Percentiles rank a stretch among this genome's conserved stretches.
phyloP scores from a whole-genome alignment of 306 rosid species.

The Inga leiocalycina region DNA sequence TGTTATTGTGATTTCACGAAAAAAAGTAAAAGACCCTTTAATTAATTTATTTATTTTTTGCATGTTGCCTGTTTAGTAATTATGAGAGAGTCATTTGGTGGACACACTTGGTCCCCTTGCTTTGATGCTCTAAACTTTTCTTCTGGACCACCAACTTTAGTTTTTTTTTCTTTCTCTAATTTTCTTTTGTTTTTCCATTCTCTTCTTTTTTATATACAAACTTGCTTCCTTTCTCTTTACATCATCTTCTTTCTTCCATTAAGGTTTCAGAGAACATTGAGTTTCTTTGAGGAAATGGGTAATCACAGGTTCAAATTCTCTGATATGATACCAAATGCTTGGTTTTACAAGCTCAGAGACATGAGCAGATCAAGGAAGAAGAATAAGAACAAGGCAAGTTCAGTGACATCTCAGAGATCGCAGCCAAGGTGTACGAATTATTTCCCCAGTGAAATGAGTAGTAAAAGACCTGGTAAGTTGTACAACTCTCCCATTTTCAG shows the following conservation, averaged over 20 bases:
- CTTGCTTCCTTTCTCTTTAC: slow-evolving; percentile 25
- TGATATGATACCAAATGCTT: slow-evolving; percentile 95
- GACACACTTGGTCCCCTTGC: slow-evolving; percentile 52
- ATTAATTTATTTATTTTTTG: background rate
- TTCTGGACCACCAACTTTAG: slow-evolving; percentile 42
- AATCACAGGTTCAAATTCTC: slow-evolving; percentile 81
- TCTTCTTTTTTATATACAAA: slow-evolving; percentile 20
- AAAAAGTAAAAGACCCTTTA: slow-evolving; percentile 39
- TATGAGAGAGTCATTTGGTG: slow-evolving; percentile 49
- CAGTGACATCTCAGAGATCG: slow-evolving; percentile 55
- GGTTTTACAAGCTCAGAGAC: slow-evolving; percentile 96
- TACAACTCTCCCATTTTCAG: slow-evolving; percentile 45
- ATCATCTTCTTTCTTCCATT: slow-evolving; percentile 26
- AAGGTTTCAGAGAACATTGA: slow-evolving; percentile 19
- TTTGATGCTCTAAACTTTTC: slow-evolving; percentile 48
- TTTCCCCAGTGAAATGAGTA: slow-evolving; percentile 45
- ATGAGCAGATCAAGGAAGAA: slow-evolving; percentile 70
- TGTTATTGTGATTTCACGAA: slow-evolving; percentile 34
- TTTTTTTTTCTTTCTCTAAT: background rate
- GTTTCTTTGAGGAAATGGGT: slow-evolving; percentile 58
- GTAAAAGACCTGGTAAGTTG: slow-evolving; percentile 34
- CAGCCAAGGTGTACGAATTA: slow-evolving; percentile 46
- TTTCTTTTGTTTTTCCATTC: background rate
- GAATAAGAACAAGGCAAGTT: slow-evolving; percentile 47
- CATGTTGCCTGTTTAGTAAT: slow-evolving; percentile 56